Conservation (phyloP, 140 eudicot species). For the Flaveria floridana region DNA sequence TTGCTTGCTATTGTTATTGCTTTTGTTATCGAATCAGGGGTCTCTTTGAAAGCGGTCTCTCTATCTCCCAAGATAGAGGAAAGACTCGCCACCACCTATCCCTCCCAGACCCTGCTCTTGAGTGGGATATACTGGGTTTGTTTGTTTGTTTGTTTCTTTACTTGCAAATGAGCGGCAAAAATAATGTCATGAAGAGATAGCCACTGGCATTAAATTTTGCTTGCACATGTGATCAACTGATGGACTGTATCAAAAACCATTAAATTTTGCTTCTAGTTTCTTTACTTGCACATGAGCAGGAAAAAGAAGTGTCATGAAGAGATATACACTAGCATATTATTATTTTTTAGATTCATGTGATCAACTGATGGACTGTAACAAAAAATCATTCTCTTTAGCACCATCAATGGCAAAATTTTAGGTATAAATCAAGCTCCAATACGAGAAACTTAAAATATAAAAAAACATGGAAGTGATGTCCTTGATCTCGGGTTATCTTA, state of each 20-base stretch:
- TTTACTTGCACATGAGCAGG: not conserved
- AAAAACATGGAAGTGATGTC: not conserved
- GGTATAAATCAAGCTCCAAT: not conserved
- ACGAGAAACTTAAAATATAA: not conserved
- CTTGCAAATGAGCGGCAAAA: not conserved
- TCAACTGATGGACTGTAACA: not conserved
- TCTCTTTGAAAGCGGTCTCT: no score
- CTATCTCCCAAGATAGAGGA: no score
- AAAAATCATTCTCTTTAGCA: not conserved
- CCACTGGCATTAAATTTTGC: not conserved
- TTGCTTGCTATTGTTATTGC: no score
- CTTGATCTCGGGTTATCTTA: not conserved
- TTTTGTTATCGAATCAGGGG: no score
- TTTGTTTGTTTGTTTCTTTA: not conserved
- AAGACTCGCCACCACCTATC: no score
- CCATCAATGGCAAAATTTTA: constrained; percentile 9
- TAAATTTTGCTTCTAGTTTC: not conserved
- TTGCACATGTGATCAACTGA: not conserved
- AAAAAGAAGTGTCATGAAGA: not conserved
- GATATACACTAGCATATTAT: not conserved
- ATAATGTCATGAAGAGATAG: not conserved
- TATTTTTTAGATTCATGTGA: not conserved
- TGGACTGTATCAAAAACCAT: not conserved
- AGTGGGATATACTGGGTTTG: no score
- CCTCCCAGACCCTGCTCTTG: no score